These are phyloP conservation scores for Neurospora discreta DNA, from an alignment of 495 filamentous ascomycete genomes.

Conservation along the genomic window DNA sequence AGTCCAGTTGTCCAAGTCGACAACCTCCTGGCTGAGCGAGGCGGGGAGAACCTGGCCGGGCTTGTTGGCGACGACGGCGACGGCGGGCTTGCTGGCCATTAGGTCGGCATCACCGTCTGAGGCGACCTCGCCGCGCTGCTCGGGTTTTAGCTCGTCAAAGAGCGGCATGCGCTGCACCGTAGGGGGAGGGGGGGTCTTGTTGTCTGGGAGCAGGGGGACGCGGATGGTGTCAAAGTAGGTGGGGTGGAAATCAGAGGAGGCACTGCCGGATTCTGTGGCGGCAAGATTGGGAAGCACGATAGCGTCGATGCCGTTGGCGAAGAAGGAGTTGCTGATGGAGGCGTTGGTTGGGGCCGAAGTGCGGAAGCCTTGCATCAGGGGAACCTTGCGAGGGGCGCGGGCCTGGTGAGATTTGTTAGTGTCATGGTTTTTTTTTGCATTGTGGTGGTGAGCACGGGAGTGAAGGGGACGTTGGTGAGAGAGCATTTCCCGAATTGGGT, in stretches of 20 bases:
- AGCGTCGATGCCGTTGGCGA: slow-evolving; percentile 25
- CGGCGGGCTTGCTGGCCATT: slow-evolving; percentile 15
- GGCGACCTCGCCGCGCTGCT: background rate
- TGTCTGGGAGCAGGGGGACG: slow-evolving; percentile 37
- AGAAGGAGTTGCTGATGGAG: slow-evolving; percentile 1
- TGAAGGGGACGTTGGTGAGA: slow-evolving; percentile 14
- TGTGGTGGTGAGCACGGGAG: slow-evolving; percentile 15
- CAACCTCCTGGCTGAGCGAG: slow-evolving; percentile 27
- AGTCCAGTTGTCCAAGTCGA: slow-evolving; percentile 23
- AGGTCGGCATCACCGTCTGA: slow-evolving; percentile 28
- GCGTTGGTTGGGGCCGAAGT: slow-evolving; percentile 25
- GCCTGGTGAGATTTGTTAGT: slow-evolving; percentile 18
- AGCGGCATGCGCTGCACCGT: slow-evolving; percentile 5
- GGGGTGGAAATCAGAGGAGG: background rate
- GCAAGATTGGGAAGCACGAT: slow-evolving; percentile 27
- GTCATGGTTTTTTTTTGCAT: slow-evolving; percentile 16
- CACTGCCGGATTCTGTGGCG: background rate
- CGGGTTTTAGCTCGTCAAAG: background rate
- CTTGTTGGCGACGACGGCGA: slow-evolving; percentile 33
- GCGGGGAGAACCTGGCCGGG: slow-evolving; percentile 30
- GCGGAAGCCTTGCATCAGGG: slow-evolving; percentile 41
- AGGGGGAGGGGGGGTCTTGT: slow-evolving; percentile 10
- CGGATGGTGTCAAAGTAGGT: slow-evolving; percentile 28
- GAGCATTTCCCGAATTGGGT: slow-evolving; percentile 4
- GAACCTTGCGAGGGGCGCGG: slow-evolving; percentile 18